A percentile compares a stretch with the other conserved stretches of the same genome.
These are phyloP conservation scores for Arthrinium phaeospermum DNA, from an alignment of 2,329 filamentous ascomycete species.

Conservation along the genomic window DNA sequence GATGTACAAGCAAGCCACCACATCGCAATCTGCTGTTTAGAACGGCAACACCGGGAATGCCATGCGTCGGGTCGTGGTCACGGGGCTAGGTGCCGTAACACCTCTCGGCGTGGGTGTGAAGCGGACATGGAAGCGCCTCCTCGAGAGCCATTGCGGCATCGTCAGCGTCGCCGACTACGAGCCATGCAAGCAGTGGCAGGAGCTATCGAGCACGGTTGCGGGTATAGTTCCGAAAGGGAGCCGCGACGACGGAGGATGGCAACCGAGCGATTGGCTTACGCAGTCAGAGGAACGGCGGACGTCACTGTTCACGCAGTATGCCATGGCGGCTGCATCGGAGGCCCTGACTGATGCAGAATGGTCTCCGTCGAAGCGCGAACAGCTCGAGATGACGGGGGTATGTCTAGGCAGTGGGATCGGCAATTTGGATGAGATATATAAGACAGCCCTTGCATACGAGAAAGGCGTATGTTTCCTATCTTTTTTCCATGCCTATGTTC, in stretches of 20 bases:
- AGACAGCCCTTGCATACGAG: constrained; percentile 78
- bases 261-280: constrained; percentile 58
- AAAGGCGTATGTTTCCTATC: constrained; percentile 62
- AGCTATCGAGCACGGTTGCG: constrained; percentile 83
- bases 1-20: not conserved
- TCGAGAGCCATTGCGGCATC: constrained; percentile 82
- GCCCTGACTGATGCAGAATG: constrained; percentile 84
- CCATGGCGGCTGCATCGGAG: constrained; percentile 84
- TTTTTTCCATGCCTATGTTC: not conserved
- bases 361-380: constrained; percentile 63
- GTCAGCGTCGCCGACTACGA: constrained; percentile 70
- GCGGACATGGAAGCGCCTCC: constrained; percentile 79
- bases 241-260: constrained; percentile 51
- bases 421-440: constrained; percentile 88
- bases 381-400: constrained; percentile 81
- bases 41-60: constrained; percentile 43
- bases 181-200: constrained; percentile 64
- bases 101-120: constrained; percentile 82
- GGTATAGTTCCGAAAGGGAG: constrained; percentile 74
- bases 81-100: constrained; percentile 80
- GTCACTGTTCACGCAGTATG: constrained; percentile 92
- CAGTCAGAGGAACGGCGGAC: constrained; percentile 72
- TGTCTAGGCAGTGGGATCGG: constrained; percentile 96
- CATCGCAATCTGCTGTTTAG: not conserved
- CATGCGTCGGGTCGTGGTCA: constrained; percentile 81